phyloP scores from a whole-genome alignment of 2,329 filamentous ascomycete genomes.

The Dryadomyces quercivorus region DNA sequence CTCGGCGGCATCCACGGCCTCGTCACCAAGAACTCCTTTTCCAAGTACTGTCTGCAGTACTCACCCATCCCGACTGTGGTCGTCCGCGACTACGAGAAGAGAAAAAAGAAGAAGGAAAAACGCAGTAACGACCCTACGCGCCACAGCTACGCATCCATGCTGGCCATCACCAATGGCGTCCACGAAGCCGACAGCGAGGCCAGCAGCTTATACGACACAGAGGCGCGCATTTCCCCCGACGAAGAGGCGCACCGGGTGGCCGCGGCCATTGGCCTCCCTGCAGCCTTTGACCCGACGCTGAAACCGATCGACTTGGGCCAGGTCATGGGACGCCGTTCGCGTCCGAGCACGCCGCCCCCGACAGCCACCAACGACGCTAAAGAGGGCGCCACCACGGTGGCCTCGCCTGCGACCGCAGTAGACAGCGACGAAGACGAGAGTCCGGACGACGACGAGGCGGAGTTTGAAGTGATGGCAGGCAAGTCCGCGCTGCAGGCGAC shows the following conservation, averaged over 20 bases:
- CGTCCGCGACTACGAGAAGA: constrained; percentile 75
- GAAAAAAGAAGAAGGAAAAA: constrained; percentile 82
- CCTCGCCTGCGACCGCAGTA: constrained; percentile 7
- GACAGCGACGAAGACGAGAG: constrained; percentile 33
- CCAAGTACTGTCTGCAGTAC: constrained; percentile 89
- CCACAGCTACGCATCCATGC: constrained; percentile 65
- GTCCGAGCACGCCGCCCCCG: constrained; percentile 7
- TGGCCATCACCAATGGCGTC: constrained; percentile 48
- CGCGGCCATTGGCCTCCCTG: constrained; percentile 48
- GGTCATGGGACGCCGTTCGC: constrained; percentile 9
- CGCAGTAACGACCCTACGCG: constrained; percentile 64
- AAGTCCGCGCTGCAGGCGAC: constrained; percentile 28
- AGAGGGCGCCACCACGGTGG: neutral
- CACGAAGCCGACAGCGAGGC: constrained; percentile 47
- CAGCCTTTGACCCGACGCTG: constrained; percentile 50
- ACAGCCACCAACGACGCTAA: neutral
- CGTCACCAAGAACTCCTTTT: constrained; percentile 73
- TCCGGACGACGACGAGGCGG: constrained; percentile 27
- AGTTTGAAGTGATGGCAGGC: constrained; percentile 28
- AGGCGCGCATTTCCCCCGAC: constrained; percentile 41
- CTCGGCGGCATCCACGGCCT: constrained; percentile 78
- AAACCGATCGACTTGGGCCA: constrained; percentile 34
- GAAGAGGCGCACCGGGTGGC: constrained; percentile 55
- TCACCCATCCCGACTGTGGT: constrained; percentile 89
- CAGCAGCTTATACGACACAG: constrained; percentile 40